A percentile compares a stretch with the other conserved stretches of the same genome.
phyloP scores from a whole-genome alignment of 176 grass and related monocot species.

The Urochloa ruziziensis region DNA sequence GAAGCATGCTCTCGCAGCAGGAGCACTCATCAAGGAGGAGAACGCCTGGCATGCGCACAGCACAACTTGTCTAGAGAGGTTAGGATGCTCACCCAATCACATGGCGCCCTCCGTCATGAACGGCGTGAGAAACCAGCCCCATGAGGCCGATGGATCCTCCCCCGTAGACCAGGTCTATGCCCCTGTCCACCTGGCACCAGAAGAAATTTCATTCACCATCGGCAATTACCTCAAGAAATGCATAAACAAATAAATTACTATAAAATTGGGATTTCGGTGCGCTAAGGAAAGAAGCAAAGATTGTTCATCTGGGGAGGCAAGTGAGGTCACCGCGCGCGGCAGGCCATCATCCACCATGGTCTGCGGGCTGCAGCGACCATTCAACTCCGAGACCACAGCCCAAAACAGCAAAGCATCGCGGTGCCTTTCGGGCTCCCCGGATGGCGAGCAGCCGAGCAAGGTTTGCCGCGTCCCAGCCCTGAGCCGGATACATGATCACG shows the following conservation, averaged over 20 bases:
- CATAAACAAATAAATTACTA: not conserved
- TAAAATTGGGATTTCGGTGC: not conserved
- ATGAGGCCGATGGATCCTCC: conserved; percentile 96
- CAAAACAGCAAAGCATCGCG: conserved; percentile 14
- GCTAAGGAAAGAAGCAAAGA: not conserved
- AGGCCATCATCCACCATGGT: conserved; percentile 7
- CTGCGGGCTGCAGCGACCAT: not conserved
- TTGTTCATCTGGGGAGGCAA: conserved; percentile 28
- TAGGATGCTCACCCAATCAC: conserved; percentile 73
- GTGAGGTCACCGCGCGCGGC: conserved; percentile 34
- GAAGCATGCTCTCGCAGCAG: conserved; percentile 55
- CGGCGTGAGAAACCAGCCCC: conserved; percentile 92
- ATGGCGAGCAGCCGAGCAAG: not conserved
- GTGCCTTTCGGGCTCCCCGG: conserved; percentile 15
- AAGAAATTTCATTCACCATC: not conserved
- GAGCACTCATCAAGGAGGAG: conserved; percentile 22
- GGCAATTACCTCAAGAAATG: not conserved
- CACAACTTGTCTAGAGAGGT: not conserved
- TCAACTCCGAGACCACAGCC: not conserved
- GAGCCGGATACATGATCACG: conserved; percentile 36
- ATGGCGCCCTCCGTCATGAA: conserved; percentile 97
- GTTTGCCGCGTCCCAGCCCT: not conserved
- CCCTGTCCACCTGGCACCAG: conserved; percentile 77
- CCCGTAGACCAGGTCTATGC: conserved; percentile 96
- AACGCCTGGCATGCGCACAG: conserved; percentile 35